These are phyloP conservation scores for Suaeda aralocaspica DNA, from an alignment of 148 eudicot genomes.

Conservation along the genomic window DNA sequence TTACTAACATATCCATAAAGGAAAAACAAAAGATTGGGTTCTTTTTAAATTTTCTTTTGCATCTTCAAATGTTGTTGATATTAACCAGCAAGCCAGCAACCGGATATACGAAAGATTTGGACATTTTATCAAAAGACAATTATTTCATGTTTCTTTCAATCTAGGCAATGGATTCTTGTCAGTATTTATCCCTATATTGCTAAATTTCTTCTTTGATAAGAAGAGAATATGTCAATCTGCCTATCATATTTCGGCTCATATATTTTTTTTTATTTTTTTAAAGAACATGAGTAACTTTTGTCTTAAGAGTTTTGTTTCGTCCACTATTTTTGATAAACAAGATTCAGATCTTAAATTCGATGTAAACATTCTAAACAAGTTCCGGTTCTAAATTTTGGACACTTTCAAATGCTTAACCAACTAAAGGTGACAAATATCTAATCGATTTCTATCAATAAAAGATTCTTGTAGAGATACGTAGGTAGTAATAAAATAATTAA, in stretches of 20 bases:
- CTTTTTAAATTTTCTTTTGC: neutral
- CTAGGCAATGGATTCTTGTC: slow-evolving; percentile 22
- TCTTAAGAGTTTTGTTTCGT: too few relatives aligned
- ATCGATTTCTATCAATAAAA: too few relatives aligned
- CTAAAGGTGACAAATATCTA: too few relatives aligned
- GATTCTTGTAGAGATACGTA: too few relatives aligned
- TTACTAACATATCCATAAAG: slow-evolving; percentile 26
- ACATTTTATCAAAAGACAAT: neutral
- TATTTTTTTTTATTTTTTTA: neutral
- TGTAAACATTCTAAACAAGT: too few relatives aligned
- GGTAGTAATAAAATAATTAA: too few relatives aligned
- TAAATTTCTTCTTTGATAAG: neutral
- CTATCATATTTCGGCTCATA: neutral
- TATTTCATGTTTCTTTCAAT: slow-evolving; percentile 13
- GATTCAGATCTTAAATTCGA: too few relatives aligned
- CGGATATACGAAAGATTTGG: slow-evolving; percentile 6
- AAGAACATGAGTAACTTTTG: too few relatives aligned
- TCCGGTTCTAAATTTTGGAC: too few relatives aligned
- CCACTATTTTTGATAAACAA: too few relatives aligned
- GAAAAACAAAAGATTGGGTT: neutral
- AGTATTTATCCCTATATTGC: neutral
- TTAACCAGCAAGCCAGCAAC: neutral
- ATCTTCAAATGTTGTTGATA: slow-evolving; percentile 5
- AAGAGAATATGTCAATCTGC: neutral
- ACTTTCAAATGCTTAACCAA: too few relatives aligned